Evolutionary conservation across 75 land plant species (phyloP).

Genomic region (Azolla pinnata): DNA sequence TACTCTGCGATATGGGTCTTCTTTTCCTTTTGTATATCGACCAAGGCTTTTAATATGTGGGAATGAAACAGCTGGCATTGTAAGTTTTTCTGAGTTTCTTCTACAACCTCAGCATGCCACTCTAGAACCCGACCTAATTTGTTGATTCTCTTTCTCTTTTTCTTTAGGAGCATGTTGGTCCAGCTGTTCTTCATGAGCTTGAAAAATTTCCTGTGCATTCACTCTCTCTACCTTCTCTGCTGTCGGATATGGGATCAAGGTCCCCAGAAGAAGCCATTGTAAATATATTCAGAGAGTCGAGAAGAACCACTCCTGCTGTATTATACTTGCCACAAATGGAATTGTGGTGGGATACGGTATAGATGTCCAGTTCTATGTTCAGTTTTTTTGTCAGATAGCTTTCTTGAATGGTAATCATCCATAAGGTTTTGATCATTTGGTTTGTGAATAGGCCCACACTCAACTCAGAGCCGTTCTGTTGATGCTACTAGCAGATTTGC

Average conservation of each 20-base stretch:
- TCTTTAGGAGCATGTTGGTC: constrained; percentile 97
- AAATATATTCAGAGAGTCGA: constrained; percentile 90
- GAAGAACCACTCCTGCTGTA: constrained; percentile 79
- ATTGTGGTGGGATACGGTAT: constrained; percentile 99
- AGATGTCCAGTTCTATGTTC: no score
- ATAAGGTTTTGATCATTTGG: no score
- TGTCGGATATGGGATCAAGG: constrained; percentile 95
- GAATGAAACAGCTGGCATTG: constrained; percentile 69
- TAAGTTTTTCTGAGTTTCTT: constrained; percentile 45
- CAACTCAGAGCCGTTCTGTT: constrained; percentile 80
- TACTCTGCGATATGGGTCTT: constrained; percentile 49
- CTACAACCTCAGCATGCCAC: no score
- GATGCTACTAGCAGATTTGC: constrained; percentile 77
- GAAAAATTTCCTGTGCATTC: constrained; percentile 98
- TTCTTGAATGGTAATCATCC: no score
- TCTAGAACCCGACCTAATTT: no score
- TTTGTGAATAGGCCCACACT: constrained; percentile 56
- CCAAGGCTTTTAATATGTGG: constrained; percentile 80
- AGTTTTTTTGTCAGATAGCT: no score
- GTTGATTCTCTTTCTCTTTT: no score
- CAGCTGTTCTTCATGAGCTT: constrained; percentile 88
- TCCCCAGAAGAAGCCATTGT: constrained; percentile 93
- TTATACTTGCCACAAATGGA: constrained; percentile 82
- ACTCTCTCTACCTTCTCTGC: constrained; percentile 78
- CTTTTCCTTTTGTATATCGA: constrained; percentile 67